phyloP scores from a whole-genome alignment of 2,329 filamentous ascomycete species.

The Tolypocladium tundrense region DNA sequence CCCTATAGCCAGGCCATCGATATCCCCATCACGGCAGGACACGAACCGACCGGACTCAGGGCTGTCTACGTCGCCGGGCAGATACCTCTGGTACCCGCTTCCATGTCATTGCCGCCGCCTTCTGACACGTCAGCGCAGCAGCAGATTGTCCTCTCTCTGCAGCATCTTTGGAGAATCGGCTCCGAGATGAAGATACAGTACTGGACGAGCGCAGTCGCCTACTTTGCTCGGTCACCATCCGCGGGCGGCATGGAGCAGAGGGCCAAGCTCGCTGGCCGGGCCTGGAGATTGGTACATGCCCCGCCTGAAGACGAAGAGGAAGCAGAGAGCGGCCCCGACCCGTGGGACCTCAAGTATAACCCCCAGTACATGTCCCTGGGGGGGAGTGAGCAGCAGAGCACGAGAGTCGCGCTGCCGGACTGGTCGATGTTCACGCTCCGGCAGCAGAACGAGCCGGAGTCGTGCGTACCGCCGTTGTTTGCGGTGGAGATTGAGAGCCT shows the following conservation, averaged over 20 bases:
- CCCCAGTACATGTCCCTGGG: slow-evolving; percentile 33
- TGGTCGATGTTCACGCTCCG: slow-evolving; percentile 32
- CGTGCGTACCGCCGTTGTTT: slow-evolving; percentile 55
- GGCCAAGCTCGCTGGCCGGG: slow-evolving; percentile 30
- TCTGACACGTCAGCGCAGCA: slow-evolving; percentile 32
- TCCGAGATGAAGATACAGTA: slow-evolving; percentile 58
- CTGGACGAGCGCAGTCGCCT: slow-evolving; percentile 70
- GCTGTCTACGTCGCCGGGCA: slow-evolving; percentile 71
- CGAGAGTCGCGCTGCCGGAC: slow-evolving; percentile 33
- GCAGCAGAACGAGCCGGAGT: slow-evolving; percentile 23
- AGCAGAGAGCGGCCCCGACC: slow-evolving; percentile 43
- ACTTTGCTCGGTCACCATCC: slow-evolving; percentile 41
- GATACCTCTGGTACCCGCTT: slow-evolving; percentile 74
- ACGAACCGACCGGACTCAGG: slow-evolving; percentile 14
- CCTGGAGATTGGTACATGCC: slow-evolving; percentile 38
- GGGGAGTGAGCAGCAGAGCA: slow-evolving; percentile 11
- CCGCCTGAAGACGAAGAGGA: slow-evolving; percentile 36
- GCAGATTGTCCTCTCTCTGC: slow-evolving; percentile 64
- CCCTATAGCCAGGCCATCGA: slow-evolving; percentile 87
- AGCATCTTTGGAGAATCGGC: slow-evolving; percentile 83
- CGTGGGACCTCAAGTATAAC: slow-evolving; percentile 59
- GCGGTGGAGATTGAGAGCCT: slow-evolving; percentile 66
- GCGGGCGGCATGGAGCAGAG: slow-evolving; percentile 18
- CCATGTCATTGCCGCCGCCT: slow-evolving; percentile 52
- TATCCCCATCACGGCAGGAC: slow-evolving; percentile 21